Base-by-base conservation (phyloP, 2,329 filamentous ascomycete genomes). In the Paraphaeosphaeria sporulosa region DNA sequence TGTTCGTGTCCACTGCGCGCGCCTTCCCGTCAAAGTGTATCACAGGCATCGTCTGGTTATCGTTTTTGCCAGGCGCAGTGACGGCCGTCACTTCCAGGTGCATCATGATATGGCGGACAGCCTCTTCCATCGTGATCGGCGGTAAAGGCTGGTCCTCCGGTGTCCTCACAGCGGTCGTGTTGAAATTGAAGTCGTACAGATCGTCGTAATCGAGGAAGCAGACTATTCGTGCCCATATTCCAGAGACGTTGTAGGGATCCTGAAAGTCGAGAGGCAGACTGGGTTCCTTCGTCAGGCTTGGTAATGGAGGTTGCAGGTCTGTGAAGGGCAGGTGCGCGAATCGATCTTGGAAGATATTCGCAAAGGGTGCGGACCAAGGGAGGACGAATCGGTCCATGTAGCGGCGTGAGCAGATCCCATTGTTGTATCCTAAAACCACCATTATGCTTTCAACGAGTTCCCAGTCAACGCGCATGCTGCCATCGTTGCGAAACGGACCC, bases 401-500 rank as follows among this genome's bases (percentile, higher is more conserved):
- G 1, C 68, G 54, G 21, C 69, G 65, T 55, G 69, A 72, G 54
- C 71, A 75, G 15, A 70, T 59, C 4, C 65, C 61, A 0, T 72
- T 81, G 71, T 92, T 93, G 70, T 85, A 83, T 3, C 85, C 85
- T 3, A 94, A 76, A 2, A 90, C 86, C 3, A 93, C 80, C 82
- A 93, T 86, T 56, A 93, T 85, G 9, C 89, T 88, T 76, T 94
- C 91, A 12, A 93, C 79, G 78, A 91, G 92, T 76, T 94, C 90
- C 91, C 91, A 94, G 75, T 94, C 90, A 0, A 92, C 88, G 5
- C 78, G 76, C 55, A 82, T 83, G 2, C 81, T 83, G 1, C 84
- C 86, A 69, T 93, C 90, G 52, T 85, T 80, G 69, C 84, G 79
- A 68, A 92, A 94, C 0, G 91, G 91, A 0, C 91, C 91, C 90